Evolutionary conservation across 2,329 filamentous ascomycete genomes (phyloP).

Genomic region (Zymoseptoria crescenta): DNA sequence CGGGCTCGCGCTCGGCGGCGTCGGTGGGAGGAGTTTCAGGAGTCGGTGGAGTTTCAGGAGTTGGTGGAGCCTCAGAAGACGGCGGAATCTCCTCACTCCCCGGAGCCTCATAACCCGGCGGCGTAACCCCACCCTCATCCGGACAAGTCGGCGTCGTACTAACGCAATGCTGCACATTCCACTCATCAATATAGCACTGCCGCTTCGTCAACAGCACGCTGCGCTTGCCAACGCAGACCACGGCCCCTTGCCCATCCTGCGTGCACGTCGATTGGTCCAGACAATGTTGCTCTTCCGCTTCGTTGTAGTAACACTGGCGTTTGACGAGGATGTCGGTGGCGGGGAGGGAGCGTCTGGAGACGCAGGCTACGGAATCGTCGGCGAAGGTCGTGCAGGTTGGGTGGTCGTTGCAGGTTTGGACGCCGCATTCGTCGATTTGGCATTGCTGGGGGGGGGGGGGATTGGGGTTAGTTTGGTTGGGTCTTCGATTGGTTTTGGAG

Average conservation of each 20-base stretch:
- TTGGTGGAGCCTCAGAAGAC: not conserved
- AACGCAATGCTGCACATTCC: constrained; percentile 3
- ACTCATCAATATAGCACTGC: constrained; percentile 7
- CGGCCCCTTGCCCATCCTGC: constrained; percentile 3
- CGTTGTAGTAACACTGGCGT: constrained; percentile 12
- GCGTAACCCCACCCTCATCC: constrained; percentile 1
- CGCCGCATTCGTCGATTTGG: constrained; percentile 7
- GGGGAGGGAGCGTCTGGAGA: constrained; percentile 3
- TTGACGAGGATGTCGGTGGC: not conserved
- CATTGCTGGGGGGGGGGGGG: constrained; percentile 4
- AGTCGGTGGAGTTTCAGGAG: not conserved
- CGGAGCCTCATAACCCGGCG: not conserved
- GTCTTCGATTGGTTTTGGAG: not conserved
- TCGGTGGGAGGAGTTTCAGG: not conserved
- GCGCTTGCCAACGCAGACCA: constrained; percentile 7
- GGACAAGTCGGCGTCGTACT: not conserved
- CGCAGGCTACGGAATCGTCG: constrained; percentile 8
- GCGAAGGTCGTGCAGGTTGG: constrained; percentile 10
- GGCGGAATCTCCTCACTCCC: not conserved
- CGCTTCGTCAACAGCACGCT: constrained; percentile 1
- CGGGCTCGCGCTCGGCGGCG: not conserved
- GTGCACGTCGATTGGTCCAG: constrained; percentile 8
- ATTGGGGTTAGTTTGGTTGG: not conserved
- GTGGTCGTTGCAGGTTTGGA: constrained; percentile 10
- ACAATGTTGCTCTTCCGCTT: constrained; percentile 6